These are phyloP conservation scores for Rhododendron ovatum DNA, from an alignment of 148 eudicot genomes.

Conservation along the genomic window DNA sequence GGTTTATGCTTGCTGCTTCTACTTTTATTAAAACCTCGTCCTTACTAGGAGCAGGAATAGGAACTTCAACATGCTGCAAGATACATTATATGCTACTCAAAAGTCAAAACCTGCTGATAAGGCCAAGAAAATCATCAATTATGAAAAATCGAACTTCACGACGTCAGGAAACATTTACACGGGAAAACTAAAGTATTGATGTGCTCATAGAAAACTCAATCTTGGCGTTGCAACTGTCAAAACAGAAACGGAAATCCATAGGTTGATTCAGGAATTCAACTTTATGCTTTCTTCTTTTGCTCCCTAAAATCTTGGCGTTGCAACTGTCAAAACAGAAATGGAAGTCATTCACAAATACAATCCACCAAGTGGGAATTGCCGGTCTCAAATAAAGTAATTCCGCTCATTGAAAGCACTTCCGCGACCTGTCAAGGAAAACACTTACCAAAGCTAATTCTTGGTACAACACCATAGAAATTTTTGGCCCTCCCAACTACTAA, in stretches of 20 bases:
- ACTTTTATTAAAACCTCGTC: conserved; percentile 67
- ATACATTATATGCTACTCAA: neutral
- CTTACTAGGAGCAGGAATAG: conserved; percentile 57
- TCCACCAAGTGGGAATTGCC: too few relatives aligned
- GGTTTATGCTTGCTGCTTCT: conserved; percentile 76
- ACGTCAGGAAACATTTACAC: neutral
- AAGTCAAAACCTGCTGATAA: neutral
- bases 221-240: neutral
- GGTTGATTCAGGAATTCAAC: neutral
- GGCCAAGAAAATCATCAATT: neutral
- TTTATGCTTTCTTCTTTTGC: neutral
- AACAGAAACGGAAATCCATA: neutral
- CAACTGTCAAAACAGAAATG: too few relatives aligned
- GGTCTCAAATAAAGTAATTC: too few relatives aligned
- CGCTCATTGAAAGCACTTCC: too few relatives aligned
- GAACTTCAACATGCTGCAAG: conserved; percentile 72
- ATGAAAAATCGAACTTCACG: neutral
- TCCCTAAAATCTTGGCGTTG: neutral
- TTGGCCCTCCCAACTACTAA: too few relatives aligned
- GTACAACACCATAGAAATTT: too few relatives aligned
- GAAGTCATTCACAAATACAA: too few relatives aligned
- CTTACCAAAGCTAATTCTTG: too few relatives aligned
- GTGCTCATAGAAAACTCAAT: neutral
- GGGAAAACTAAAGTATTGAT: neutral
- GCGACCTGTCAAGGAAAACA: too few relatives aligned